phyloP scores from a whole-genome alignment of 148 eudicot species.

The Fagopyrum esculentum region DNA sequence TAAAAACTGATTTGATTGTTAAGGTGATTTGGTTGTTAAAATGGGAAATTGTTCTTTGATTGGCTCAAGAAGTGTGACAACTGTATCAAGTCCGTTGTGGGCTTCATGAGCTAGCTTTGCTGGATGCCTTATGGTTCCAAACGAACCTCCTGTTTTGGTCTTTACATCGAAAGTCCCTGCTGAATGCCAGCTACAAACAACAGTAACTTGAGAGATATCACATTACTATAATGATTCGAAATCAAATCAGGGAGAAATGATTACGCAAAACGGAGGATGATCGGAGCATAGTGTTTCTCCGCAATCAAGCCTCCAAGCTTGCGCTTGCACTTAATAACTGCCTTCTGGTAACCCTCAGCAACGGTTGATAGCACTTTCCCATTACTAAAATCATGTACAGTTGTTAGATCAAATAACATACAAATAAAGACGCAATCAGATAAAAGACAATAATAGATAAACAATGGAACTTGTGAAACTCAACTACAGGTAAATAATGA shows the following conservation, averaged over 20 bases:
- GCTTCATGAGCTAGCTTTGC: conserved; percentile 44
- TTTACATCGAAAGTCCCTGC: conserved; percentile 46
- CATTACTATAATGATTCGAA: neutral
- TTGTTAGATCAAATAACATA: neutral
- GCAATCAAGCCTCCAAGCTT: conserved; percentile 27
- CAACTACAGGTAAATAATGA: no score
- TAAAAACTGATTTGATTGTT: no score
- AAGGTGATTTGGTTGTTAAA: conserved; percentile 6
- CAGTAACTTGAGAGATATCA: neutral
- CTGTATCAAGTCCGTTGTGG: conserved; percentile 48
- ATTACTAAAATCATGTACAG: neutral
- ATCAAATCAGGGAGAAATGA: neutral
- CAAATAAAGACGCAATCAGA: neutral
- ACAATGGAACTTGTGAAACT: no score
- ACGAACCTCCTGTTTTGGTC: conserved; percentile 53
- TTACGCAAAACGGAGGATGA: conserved; percentile 33
- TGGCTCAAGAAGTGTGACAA: conserved; percentile 45
- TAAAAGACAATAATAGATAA: neutral
- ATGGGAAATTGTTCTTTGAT: conserved; percentile 42
- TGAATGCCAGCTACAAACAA: conserved; percentile 50
- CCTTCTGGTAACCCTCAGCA: conserved; percentile 23
- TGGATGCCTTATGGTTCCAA: conserved; percentile 39
- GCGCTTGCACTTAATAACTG: conserved; percentile 23
- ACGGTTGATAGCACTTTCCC: no score
- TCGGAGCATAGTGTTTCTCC: conserved; percentile 29